Conservation (phyloP, 257 asterid genomes). For the Solanum dulcamara region DNA sequence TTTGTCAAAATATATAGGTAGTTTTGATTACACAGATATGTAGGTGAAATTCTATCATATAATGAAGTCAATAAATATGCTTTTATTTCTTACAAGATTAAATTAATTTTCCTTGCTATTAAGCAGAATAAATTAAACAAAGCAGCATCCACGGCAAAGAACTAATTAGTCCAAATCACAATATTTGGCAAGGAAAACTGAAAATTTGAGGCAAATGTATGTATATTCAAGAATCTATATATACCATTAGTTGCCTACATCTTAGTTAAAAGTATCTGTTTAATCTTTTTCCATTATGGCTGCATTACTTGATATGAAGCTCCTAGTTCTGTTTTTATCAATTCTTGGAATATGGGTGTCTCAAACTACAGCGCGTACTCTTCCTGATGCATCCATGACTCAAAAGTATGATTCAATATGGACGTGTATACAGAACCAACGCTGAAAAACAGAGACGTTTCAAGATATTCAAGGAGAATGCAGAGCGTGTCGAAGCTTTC, state of each 20-base stretch:
- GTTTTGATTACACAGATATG: too few species aligned
- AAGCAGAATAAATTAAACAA: too few species aligned
- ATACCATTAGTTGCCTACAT: background rate
- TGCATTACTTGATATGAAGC: background rate
- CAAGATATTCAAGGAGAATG: constrained; percentile 8
- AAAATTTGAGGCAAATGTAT: too few species aligned
- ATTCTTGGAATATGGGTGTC: background rate
- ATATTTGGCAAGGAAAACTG: background rate
- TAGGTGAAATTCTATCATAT: too few species aligned
- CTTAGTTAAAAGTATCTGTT: background rate
- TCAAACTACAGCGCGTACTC: constrained; percentile 3
- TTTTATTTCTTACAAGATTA: too few species aligned
- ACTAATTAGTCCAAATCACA: background rate
- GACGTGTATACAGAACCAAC: constrained; percentile 4
- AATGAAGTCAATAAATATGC: too few species aligned
- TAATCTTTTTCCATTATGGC: background rate
- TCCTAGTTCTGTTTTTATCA: background rate
- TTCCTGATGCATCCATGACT: background rate
- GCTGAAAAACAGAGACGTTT: constrained; percentile 7
- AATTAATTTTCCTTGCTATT: too few species aligned
- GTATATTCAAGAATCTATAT: background rate
- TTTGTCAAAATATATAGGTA: too few species aligned
- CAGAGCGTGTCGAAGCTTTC: background rate
- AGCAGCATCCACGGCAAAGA: background rate
- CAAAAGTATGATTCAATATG: background rate